A percentile compares a stretch with the other conserved stretches of the same genome.
Conservation (phyloP, 1,284 basidiomycete species). For the Crucibulum parvulum region DNA sequence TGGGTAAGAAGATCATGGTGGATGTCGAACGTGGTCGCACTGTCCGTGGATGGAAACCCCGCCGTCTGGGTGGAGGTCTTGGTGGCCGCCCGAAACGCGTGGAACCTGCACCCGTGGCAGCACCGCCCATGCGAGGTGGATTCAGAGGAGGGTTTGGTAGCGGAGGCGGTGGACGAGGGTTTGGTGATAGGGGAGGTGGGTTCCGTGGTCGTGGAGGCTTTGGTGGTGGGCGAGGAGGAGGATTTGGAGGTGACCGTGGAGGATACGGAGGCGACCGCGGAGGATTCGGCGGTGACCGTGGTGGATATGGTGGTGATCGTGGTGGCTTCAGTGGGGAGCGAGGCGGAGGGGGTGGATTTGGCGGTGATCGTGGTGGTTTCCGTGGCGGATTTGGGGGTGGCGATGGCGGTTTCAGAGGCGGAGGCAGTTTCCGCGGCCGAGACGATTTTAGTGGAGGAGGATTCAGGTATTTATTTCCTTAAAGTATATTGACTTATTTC, state of each 20-base stretch:
- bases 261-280: slow-evolving; percentile 19
- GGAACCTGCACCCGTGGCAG: slow-evolving; percentile 48
- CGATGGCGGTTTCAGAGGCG: slow-evolving; percentile 16
- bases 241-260: slow-evolving; percentile 32
- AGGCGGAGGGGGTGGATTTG: slow-evolving; percentile 31
- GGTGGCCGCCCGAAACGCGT: slow-evolving; percentile 93
- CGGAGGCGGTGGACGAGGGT: slow-evolving; percentile 35
- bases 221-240: slow-evolving; percentile 33
- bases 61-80: slow-evolving; percentile 92
- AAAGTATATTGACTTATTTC: slow-evolving; percentile 4
- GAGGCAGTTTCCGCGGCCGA: slow-evolving; percentile 24
- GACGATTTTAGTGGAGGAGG: slow-evolving; percentile 45
- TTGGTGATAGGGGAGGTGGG: slow-evolving; percentile 47
- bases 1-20: slow-evolving; percentile 94
- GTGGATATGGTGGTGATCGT: slow-evolving; percentile 30
- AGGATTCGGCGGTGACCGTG: slow-evolving; percentile 28
- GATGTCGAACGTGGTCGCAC: slow-evolving; percentile 99
- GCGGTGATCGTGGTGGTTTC: slow-evolving; percentile 26
- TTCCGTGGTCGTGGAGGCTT: slow-evolving; percentile 39
- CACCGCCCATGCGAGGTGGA: slow-evolving; percentile 34
- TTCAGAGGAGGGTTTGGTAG: slow-evolving; percentile 50
- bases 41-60: slow-evolving; percentile 98
- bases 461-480: slow-evolving; percentile 51
- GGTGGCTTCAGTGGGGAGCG: slow-evolving; percentile 32
- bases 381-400: slow-evolving; percentile 36